Percentiles rank a stretch among this genome's conserved stretches.
Conservation (phyloP, 768 basidiomycete genomes). For the Hygrocybe coccinea region DNA sequence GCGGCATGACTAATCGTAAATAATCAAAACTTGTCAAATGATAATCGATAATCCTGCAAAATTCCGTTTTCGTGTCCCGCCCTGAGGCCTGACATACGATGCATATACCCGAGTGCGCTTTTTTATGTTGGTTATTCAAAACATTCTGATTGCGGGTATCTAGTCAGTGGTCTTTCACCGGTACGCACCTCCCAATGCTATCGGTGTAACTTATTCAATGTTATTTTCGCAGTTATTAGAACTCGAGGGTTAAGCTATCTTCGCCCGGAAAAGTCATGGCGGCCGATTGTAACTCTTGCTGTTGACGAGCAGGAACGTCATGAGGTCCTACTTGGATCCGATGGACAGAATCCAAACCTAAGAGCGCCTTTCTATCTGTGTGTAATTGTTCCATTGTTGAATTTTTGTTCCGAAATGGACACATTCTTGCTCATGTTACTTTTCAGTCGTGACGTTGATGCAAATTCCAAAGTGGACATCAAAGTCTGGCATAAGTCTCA, state of each 20-base stretch:
- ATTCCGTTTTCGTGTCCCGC: too few relatives aligned
- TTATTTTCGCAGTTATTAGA: conserved; percentile 31
- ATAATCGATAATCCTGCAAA: too few relatives aligned
- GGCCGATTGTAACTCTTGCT: conserved; percentile 58
- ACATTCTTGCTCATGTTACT: neutral
- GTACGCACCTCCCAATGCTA: neutral
- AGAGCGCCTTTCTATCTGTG: conserved; percentile 53
- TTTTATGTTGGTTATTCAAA: too few relatives aligned
- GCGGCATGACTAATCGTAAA: too few relatives aligned
- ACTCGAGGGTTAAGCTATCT: conserved; percentile 44
- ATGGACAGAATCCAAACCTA: conserved; percentile 68
- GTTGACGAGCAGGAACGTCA: conserved; percentile 48
- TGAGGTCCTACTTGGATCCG: conserved; percentile 57
- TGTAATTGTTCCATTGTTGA: conserved; percentile 19
- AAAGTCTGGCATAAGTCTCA: conserved; percentile 53
- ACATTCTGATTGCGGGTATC: too few relatives aligned
- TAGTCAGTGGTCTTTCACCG: neutral
- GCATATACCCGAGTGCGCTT: too few relatives aligned
- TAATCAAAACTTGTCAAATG: too few relatives aligned
- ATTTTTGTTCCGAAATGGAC: neutral
- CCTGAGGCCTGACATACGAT: too few relatives aligned
- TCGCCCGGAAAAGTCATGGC: conserved; percentile 60
- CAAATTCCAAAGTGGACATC: conserved; percentile 44
- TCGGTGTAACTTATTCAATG: neutral
- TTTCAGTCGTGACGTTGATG: conserved; percentile 37